phyloP scores from a whole-genome alignment of 129 eudicot genomes.

The Ambrosia trifida region DNA sequence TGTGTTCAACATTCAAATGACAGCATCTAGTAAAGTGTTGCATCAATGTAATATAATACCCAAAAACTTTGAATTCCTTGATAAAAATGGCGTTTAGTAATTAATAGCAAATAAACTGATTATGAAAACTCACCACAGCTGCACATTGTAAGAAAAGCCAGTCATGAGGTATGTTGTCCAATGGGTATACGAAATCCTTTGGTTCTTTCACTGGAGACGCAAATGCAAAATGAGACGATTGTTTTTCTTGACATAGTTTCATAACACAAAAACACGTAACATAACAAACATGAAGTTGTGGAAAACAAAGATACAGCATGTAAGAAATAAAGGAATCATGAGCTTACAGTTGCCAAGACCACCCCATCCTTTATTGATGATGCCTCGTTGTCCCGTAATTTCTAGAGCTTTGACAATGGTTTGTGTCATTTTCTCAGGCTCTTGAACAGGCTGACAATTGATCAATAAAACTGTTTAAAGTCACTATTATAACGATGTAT shows the following conservation, averaged over 20 bases:
- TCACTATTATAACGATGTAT: not conserved
- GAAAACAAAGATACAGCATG: slow-evolving; percentile 7
- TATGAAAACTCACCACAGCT: slow-evolving; percentile 71
- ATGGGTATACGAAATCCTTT: slow-evolving; percentile 72
- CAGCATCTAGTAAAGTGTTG: not conserved
- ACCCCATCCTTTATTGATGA: slow-evolving; percentile 50
- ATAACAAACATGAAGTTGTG: not conserved
- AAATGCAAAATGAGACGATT: slow-evolving; percentile 6
- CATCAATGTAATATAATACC: not conserved
- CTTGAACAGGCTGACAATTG: slow-evolving; percentile 87
- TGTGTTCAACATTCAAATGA: slow-evolving; percentile 14
- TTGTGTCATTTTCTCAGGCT: slow-evolving; percentile 89
- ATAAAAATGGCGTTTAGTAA: not conserved
- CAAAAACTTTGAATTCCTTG: not conserved
- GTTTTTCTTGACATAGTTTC: not conserved
- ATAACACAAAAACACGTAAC: slow-evolving; percentile 1
- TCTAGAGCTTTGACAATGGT: slow-evolving; percentile 75
- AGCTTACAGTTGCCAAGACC: slow-evolving; percentile 68
- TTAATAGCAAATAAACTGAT: slow-evolving; percentile 3
- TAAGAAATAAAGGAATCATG: slow-evolving; percentile 6
- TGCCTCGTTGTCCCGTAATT: slow-evolving; percentile 47
- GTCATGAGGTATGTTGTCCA: slow-evolving; percentile 96
- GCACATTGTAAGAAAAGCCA: slow-evolving; percentile 99
- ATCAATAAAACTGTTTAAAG: not conserved
- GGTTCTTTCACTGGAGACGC: slow-evolving; percentile 76